phyloP scores from a whole-genome alignment of 1,284 basidiomycete species.

The Apiotrichum gracile region DNA sequence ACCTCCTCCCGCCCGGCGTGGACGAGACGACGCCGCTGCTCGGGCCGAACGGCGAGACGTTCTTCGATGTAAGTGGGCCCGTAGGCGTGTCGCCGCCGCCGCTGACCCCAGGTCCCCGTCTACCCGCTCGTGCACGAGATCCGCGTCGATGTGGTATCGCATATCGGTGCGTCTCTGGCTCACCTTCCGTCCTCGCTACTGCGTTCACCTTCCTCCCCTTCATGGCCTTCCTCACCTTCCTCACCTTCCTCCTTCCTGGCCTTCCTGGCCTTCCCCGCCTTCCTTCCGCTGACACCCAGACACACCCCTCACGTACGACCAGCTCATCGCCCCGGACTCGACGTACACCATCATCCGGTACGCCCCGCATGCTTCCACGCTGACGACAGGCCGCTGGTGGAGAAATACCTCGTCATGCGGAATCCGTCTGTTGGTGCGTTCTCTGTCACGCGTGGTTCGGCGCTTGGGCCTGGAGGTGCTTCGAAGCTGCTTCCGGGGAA shows the following conservation, averaged over 20 bases:
- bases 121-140: constrained; percentile 48
- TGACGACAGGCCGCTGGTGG: constrained; percentile 37
- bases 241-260: too few species aligned
- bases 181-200: background rate
- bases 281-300: constrained; percentile 50
- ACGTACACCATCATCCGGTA: constrained; percentile 70
- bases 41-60: constrained; percentile 9
- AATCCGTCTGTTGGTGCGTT: constrained; percentile 43
- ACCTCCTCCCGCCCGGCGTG: background rate
- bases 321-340: constrained; percentile 74
- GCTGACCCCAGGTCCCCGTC: constrained; percentile 22
- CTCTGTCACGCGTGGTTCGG: background rate
- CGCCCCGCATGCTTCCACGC: background rate
- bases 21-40: constrained; percentile 35
- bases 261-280: too few species aligned
- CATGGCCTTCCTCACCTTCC: background rate
- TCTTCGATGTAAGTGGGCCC: background rate
- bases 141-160: constrained; percentile 44
- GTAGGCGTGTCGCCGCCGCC: background rate
- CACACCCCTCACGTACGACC: constrained; percentile 66
- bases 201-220: too few species aligned
- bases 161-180: constrained; percentile 36
- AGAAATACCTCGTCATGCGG: constrained; percentile 41
- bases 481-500: too few species aligned
- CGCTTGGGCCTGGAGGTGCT: too few species aligned